phyloP scores from a whole-genome alignment of 345 rosid species.

The Corchorus olitorius region DNA sequence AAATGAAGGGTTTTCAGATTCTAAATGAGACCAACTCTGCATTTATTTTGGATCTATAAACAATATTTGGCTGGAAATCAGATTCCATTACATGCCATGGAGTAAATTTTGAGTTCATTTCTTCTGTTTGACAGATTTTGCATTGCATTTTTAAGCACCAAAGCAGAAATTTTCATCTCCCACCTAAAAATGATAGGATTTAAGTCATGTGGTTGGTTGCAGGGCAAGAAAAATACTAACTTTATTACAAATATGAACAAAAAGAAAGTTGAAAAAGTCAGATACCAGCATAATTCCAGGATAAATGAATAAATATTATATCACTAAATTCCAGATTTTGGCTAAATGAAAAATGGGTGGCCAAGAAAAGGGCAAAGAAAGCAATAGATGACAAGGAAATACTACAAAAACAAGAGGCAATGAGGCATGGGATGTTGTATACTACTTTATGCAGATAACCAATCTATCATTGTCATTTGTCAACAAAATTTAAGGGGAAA shows the following conservation, averaged over 20 bases:
- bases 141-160: background rate
- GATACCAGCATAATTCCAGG: background rate
- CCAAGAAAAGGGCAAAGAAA: background rate
- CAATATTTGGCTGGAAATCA: background rate
- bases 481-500: background rate
- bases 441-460: background rate
- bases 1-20: background rate
- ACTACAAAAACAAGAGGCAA: background rate
- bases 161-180: background rate
- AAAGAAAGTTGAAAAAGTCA: background rate
- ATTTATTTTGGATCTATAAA: background rate
- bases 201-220: background rate
- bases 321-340: background rate
- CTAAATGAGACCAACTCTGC: background rate
- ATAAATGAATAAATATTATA: background rate
- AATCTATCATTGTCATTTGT: background rate
- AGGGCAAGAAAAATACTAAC: background rate
- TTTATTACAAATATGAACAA: background rate
- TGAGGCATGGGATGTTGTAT: background rate
- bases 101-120: background rate
- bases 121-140: background rate
- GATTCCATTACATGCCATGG: background rate
- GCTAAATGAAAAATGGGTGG: background rate
- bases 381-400: no score
- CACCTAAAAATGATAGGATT: background rate